phyloP scores from a whole-genome alignment of 2,329 filamentous ascomycete species.

The Exophiala phaeomuriformis region DNA sequence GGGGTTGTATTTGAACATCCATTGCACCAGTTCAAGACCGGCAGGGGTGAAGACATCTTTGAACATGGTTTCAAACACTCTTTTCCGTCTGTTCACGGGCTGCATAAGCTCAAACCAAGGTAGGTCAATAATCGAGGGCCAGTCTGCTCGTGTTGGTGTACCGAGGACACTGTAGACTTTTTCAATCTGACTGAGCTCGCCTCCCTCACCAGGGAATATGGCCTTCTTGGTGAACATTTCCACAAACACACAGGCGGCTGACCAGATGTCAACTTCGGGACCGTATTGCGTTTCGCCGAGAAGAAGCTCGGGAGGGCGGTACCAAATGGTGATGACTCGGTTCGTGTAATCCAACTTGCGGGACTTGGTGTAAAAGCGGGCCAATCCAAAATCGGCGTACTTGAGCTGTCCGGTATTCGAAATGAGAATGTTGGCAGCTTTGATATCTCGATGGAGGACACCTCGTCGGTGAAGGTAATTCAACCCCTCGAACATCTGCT shows the following conservation, averaged over 20 bases:
- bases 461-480: constrained; percentile 88
- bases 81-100: constrained; percentile 64
- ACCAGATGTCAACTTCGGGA: constrained; percentile 90
- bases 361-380: constrained; percentile 90
- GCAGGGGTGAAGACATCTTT: constrained; percentile 66
- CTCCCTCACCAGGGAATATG: constrained; percentile 90
- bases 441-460: constrained; percentile 96
- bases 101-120: constrained; percentile 93
- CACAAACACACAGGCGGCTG: constrained; percentile 89
- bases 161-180: constrained; percentile 93
- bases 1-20: constrained; percentile 89
- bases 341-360: constrained; percentile 94
- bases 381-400: constrained; percentile 90
- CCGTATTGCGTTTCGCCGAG: constrained; percentile 87
- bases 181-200: constrained; percentile 91
- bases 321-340: constrained; percentile 98
- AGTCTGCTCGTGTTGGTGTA: constrained; percentile 74
- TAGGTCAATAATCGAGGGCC: constrained; percentile 88
- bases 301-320: constrained; percentile 81
- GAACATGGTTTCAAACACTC: constrained; percentile 70
- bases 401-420: constrained; percentile 85
- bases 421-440: constrained; percentile 93
- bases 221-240: constrained; percentile 92
- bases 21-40: constrained; percentile 71
- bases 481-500: constrained; percentile 86